phyloP scores from a whole-genome alignment of 2,329 filamentous ascomycete species.

The Trichoderma atrobrunneum region DNA sequence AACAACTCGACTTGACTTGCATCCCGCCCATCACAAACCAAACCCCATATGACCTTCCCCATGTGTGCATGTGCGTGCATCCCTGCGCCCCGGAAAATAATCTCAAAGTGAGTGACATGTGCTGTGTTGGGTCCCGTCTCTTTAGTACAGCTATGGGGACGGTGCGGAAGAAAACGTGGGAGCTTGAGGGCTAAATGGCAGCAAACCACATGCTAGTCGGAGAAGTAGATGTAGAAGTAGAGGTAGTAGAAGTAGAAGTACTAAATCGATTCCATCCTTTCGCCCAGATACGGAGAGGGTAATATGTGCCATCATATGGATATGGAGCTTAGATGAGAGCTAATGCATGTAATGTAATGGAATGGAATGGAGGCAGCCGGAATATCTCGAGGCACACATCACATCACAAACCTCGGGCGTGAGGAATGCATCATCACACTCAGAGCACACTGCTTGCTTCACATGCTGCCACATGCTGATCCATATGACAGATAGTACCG shows the following conservation, averaged over 20 bases:
- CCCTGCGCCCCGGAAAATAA: slow-evolving; percentile 16
- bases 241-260: not conserved
- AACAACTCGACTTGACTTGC: not conserved
- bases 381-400: not conserved
- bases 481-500: not conserved
- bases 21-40: not conserved
- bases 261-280: not conserved
- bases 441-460: not conserved
- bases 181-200: not conserved
- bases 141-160: not conserved
- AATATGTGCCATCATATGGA: no score
- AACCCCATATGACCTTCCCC: slow-evolving; percentile 6
- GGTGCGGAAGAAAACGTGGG: not conserved
- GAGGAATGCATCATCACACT: not conserved
- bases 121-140: not conserved
- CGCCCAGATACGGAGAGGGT: not conserved
- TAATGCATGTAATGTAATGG: not conserved
- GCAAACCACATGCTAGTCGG: not conserved
- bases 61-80: not conserved
- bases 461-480: not conserved
- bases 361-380: not conserved
- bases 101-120: not conserved
- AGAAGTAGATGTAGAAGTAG: not conserved
- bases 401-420: not conserved
- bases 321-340: not conserved